These are phyloP conservation scores for Phytophthora pluvialis DNA, from an alignment of 352 stramenopile genomes.

Conservation along the genomic window DNA sequence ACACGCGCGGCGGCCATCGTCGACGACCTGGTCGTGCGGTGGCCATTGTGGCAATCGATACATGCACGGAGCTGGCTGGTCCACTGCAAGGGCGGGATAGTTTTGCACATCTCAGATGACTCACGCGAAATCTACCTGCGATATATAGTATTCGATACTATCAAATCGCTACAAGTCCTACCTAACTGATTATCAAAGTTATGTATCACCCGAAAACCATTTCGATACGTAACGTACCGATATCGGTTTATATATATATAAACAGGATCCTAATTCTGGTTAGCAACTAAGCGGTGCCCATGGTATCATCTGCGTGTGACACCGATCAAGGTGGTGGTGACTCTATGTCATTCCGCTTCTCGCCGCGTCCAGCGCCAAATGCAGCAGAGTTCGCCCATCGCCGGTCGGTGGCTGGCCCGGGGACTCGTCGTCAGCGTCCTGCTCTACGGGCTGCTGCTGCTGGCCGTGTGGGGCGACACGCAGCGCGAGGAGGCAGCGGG, in stretches of 20 bases:
- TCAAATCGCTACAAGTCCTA: no score
- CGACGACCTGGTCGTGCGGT: not conserved
- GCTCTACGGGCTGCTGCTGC: conserved; percentile 22
- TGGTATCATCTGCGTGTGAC: conserved; percentile 26
- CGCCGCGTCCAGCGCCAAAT: not conserved
- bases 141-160: no score
- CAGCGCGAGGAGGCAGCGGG: not conserved
- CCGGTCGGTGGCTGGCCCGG: conserved; percentile 25
- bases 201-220: no score
- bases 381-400: conserved; percentile 19
- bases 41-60: not conserved
- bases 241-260: no score
- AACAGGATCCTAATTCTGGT: not conserved
- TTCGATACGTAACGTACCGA: no score
- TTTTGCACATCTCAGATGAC: not conserved
- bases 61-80: not conserved
- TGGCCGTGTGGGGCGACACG: conserved; percentile 14
- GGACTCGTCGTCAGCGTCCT: conserved; percentile 18
- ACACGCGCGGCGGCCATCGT: not conserved
- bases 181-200: no score
- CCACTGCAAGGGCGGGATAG: conserved; percentile 13
- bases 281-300: not conserved
- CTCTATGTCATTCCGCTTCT: conserved; percentile 22
- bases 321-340: not conserved
- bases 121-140: no score